These are phyloP conservation scores for Fraxinus ornus DNA, from an alignment of 305 asterid genomes.

Conservation along the genomic window DNA sequence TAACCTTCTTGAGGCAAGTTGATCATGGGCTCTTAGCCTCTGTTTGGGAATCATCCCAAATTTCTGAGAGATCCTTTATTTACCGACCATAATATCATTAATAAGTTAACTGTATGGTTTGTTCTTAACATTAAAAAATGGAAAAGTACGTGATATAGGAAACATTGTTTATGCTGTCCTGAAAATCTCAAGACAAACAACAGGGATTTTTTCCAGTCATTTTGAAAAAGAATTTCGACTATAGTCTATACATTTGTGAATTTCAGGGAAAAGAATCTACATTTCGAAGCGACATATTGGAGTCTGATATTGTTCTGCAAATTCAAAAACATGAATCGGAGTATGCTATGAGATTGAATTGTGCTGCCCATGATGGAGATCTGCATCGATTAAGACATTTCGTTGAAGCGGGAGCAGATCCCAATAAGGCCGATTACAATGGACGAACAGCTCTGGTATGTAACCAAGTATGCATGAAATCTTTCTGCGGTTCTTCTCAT, in stretches of 20 bases:
- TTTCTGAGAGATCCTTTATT: neutral
- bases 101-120: neutral
- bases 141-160: neutral
- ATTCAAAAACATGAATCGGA: conserved; percentile 66
- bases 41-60: neutral
- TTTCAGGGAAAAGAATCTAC: conserved; percentile 53
- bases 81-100: neutral
- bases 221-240: neutral
- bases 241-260: neutral
- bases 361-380: conserved; percentile 72
- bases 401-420: conserved; percentile 64
- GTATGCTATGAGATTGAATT: conserved; percentile 59
- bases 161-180: neutral
- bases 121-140: neutral
- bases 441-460: conserved; percentile 71
- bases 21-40: neutral
- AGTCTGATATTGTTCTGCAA: conserved; percentile 43
- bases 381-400: conserved; percentile 41
- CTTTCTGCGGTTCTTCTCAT: neutral
- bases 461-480: neutral
- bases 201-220: neutral
- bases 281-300: conserved; percentile 42
- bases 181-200: neutral
- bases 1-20: conserved; percentile 54
- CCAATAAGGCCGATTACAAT: conserved; percentile 51